Percentiles rank a stretch among this genome's conserved stretches.
Conservation (phyloP, 345 rosid species). For the Jatropha curcas region DNA sequence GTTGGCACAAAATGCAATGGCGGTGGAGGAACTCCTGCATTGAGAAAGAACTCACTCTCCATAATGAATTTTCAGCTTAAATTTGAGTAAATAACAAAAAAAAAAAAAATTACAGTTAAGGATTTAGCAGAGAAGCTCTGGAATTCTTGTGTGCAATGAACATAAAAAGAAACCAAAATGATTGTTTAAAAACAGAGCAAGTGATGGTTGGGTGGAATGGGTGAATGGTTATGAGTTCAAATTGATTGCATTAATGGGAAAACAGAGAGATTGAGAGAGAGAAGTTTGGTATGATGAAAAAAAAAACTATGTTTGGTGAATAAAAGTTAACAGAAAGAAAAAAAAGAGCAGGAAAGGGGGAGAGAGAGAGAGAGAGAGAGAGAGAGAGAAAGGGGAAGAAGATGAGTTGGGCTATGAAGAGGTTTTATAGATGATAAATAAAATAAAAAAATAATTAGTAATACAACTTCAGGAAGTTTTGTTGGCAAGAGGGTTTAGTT, state of each 20-base stretch:
- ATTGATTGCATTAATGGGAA: constrained; percentile 35
- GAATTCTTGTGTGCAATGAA: not conserved
- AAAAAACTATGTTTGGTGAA: constrained; percentile 27
- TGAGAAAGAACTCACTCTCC: constrained; percentile 32
- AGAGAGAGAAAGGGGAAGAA: constrained; percentile 14
- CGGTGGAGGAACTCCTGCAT: constrained; percentile 22
- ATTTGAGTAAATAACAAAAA: not conserved
- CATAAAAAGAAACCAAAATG: not conserved
- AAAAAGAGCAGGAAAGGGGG: constrained; percentile 11
- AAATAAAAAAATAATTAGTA: not conserved
- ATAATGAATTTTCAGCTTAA: constrained; percentile 2
- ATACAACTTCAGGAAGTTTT: no score
- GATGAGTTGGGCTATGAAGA: constrained; percentile 31
- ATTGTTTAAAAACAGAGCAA: not conserved
- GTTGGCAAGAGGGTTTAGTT: no score
- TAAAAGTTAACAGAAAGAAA: constrained; percentile 21
- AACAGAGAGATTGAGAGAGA: constrained; percentile 2
- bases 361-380: not conserved
- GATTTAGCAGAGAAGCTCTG: not conserved
- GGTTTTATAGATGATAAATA: constrained; percentile 37
- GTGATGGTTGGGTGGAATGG: not conserved
- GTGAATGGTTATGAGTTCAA: constrained; percentile 20
- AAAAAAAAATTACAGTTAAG: constrained; percentile 2
- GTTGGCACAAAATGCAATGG: constrained; percentile 24
- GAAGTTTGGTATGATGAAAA: constrained; percentile 14